Conservation (phyloP, 768 basidiomycete species). For the Asterophora parasitica region DNA sequence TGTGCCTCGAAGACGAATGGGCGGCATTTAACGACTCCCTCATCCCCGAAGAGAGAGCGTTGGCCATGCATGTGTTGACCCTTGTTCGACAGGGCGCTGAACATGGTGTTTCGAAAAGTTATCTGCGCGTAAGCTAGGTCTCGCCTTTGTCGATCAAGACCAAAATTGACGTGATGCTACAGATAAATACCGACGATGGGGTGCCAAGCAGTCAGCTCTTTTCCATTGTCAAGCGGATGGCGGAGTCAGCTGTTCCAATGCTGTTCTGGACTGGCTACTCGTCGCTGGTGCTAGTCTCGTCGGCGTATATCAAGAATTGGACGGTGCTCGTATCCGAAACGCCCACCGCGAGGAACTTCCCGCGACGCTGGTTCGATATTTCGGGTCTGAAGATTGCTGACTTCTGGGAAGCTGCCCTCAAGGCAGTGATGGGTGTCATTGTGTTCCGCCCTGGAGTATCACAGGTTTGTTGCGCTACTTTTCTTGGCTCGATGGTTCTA, state of each 20-base stretch:
- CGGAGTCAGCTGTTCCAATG: constrained; percentile 45
- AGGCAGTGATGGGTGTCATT: constrained; percentile 62
- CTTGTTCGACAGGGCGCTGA: constrained; percentile 31
- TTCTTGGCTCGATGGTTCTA: constrained; percentile 1
- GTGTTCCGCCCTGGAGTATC: constrained; percentile 70
- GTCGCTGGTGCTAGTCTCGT: constrained; percentile 49
- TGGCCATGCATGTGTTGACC: constrained; percentile 31
- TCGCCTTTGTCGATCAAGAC: background rate
- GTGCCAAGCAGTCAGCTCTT: constrained; percentile 22
- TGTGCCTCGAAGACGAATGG: constrained; percentile 42
- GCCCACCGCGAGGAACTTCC: constrained; percentile 45
- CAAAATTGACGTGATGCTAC: background rate
- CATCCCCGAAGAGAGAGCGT: constrained; percentile 23
- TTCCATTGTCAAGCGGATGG: constrained; percentile 36
- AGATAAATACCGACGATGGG: constrained; percentile 14
- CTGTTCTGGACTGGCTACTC: constrained; percentile 68
- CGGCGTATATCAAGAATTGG: constrained; percentile 49
- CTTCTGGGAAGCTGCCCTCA: constrained; percentile 68
- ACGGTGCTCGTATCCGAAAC: constrained; percentile 46
- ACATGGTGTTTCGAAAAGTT: constrained; percentile 34
- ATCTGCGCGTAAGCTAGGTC: constrained; percentile 30
- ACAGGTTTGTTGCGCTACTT: constrained; percentile 44
- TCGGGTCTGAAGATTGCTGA: constrained; percentile 54
- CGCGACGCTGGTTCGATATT: constrained; percentile 76
- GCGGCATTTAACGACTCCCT: constrained; percentile 23